These are phyloP conservation scores for Picocystis salinarum DNA, from an alignment of 139 green algal species.

Conservation along the genomic window DNA sequence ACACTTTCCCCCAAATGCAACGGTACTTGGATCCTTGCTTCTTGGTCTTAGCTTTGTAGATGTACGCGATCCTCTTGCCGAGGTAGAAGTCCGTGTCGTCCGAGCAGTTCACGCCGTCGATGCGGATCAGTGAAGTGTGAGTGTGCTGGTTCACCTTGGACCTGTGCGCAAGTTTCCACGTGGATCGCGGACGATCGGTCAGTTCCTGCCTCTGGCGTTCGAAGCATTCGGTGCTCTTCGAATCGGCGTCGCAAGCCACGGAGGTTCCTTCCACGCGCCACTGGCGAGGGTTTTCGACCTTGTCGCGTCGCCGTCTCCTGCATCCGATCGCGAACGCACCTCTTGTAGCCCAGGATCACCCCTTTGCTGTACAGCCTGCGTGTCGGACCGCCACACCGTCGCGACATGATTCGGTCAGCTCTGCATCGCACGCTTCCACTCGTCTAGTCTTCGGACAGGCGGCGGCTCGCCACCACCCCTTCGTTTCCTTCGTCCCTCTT, in stretches of 20 bases:
- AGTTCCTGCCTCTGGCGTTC: no score
- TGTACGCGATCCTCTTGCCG: conserved; percentile 92
- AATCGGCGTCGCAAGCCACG: no score
- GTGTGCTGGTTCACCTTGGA: conserved; percentile 63
- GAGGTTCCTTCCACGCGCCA: no score
- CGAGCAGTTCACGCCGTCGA: conserved; percentile 71
- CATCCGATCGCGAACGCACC: conserved; percentile 7
- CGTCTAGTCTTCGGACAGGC: no score
- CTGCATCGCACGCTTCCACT: no score
- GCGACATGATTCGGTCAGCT: no score
- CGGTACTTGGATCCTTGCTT: conserved; percentile 82
- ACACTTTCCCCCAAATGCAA: conserved; percentile 88
- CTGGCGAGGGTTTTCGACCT: no score
- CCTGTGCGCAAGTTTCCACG: no score
- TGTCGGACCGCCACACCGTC: no score
- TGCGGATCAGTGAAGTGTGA: conserved; percentile 76
- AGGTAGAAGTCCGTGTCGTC: conserved; percentile 86
- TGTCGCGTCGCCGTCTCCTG: not conserved
- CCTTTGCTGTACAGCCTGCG: conserved; percentile 43
- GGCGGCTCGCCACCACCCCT: not conserved
- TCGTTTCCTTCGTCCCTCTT: no score
- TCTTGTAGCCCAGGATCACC: conserved; percentile 48
- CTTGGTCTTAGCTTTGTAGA: conserved; percentile 97
- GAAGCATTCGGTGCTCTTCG: no score
- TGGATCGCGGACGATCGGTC: no score